Evolutionary conservation across 345 rosid genomes (phyloP).

Genomic region (Corchorus olitorius): DNA sequence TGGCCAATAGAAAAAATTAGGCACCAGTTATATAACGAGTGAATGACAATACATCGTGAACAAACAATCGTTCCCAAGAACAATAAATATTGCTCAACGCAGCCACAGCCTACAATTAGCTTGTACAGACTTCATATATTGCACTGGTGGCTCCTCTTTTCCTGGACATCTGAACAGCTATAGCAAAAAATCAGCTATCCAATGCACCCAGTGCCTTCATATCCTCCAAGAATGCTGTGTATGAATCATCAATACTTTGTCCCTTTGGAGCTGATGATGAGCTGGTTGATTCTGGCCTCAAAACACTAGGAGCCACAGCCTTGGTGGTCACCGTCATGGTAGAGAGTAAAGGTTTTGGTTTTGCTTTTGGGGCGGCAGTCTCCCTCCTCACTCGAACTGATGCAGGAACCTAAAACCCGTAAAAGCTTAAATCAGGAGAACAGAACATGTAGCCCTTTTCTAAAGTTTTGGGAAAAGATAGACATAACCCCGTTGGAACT

Average conservation of each 20-base stretch:
- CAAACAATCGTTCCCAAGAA: neutral
- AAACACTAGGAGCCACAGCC: conserved; percentile 45
- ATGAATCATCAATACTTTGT: conserved; percentile 87
- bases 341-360: conserved; percentile 57
- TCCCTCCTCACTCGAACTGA: conserved; percentile 96
- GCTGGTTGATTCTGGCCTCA: conserved; percentile 49
- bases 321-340: conserved; percentile 29
- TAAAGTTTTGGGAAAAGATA: neutral
- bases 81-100: neutral
- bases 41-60: neutral
- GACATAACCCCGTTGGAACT: neutral
- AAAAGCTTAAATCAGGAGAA: neutral
- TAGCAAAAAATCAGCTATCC: conserved; percentile 53
- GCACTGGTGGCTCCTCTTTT: neutral
- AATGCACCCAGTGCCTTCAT: conserved; percentile 99
- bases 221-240: conserved; percentile 86
- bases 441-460: neutral
- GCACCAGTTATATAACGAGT: neutral
- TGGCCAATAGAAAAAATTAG: neutral
- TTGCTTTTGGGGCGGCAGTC: conserved; percentile 59
- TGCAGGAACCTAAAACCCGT: conserved; percentile 79
- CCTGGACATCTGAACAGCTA: neutral
- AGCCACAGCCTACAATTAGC: neutral
- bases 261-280: conserved; percentile 55
- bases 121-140: neutral